phyloP scores from a whole-genome alignment of 2,329 filamentous ascomycete species.

The Fusarium globosum region DNA sequence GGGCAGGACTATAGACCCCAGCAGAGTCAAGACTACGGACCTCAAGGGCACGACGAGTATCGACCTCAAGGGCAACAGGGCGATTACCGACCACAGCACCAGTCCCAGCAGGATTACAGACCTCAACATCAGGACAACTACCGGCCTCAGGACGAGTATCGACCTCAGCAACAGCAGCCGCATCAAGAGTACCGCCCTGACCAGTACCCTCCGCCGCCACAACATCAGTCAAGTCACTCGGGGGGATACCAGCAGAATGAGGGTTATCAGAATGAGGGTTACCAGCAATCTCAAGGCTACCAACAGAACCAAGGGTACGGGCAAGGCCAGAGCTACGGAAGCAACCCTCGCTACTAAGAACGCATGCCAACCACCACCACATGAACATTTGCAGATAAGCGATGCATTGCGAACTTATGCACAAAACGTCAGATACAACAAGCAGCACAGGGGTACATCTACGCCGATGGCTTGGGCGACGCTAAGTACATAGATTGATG shows the following conservation, averaged over 20 bases:
- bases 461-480: background rate
- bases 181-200: conserved; percentile 40
- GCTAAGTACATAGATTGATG: conserved; percentile 3
- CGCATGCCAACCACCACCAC: background rate
- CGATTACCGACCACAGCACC: conserved; percentile 13
- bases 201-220: conserved; percentile 27
- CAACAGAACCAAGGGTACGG: conserved; percentile 8
- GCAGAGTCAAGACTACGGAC: conserved; percentile 6
- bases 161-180: conserved; percentile 29
- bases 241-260: conserved; percentile 40
- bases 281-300: conserved; percentile 15
- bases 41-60: conserved; percentile 3
- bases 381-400: background rate
- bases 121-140: conserved; percentile 17
- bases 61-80: conserved; percentile 6
- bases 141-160: conserved; percentile 19
- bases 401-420: background rate
- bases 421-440: background rate
- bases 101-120: conserved; percentile 16
- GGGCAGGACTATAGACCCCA: background rate
- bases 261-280: conserved; percentile 14
- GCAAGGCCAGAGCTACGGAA: conserved; percentile 7
- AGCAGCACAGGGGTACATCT: background rate
- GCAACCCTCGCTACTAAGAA: background rate
- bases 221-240: conserved; percentile 24